Evolutionary conservation across 176 grass and related monocot genomes (phyloP).

Genomic region (Carex parvula): DNA sequence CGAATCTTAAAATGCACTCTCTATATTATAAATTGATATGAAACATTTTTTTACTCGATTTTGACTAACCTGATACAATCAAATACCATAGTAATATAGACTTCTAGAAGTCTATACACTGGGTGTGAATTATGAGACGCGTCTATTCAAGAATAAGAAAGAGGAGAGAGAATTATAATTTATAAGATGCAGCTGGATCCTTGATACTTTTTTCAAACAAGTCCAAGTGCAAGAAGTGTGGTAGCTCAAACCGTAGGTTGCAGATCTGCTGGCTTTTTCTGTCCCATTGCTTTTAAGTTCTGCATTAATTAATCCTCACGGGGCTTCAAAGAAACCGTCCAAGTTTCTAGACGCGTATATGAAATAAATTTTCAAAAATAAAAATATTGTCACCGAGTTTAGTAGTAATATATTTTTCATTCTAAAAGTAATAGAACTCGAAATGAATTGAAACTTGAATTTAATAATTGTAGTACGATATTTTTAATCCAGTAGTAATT

Average conservation of each 20-base stretch:
- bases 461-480: too few relatives aligned
- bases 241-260: slow-evolving; percentile 3
- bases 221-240: slow-evolving; percentile 6
- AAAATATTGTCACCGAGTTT: too few relatives aligned
- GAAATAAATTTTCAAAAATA: too few relatives aligned
- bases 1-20: too few relatives aligned
- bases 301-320: slow-evolving; percentile 4
- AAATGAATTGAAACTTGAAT: too few relatives aligned
- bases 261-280: slow-evolving; percentile 1
- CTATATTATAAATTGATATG: too few relatives aligned
- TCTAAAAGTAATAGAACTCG: too few relatives aligned
- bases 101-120: neutral
- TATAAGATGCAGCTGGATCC: neutral
- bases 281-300: slow-evolving; percentile 1
- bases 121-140: neutral
- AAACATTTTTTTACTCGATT: too few relatives aligned
- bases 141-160: neutral
- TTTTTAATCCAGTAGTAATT: too few relatives aligned
- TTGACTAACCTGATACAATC: too few relatives aligned
- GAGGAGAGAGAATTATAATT: neutral
- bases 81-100: too few relatives aligned
- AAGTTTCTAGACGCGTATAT: neutral
- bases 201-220: neutral
- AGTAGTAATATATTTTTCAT: too few relatives aligned
- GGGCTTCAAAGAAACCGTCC: neutral